phyloP scores from a whole-genome alignment of 2,329 filamentous ascomycete genomes.

The Trichoderma oligosporum region DNA sequence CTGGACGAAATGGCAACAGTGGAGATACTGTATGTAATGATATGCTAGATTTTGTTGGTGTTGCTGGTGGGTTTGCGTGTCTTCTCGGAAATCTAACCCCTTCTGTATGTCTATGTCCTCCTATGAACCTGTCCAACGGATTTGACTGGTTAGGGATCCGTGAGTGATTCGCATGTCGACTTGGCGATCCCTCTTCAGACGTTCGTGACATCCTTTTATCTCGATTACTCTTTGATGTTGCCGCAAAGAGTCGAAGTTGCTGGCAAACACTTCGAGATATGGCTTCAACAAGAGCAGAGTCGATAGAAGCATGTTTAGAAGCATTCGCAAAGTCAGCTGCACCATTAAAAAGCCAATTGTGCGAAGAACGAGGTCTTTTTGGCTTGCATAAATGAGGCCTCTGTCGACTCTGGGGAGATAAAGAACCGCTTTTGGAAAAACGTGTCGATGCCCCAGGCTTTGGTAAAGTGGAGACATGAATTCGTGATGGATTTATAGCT shows the following conservation, averaged over 20 bases:
- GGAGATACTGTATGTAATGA: constrained; percentile 51
- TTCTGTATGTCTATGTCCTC: constrained; percentile 31
- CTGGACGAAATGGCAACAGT: constrained; percentile 49
- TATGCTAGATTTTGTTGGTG: constrained; percentile 37
- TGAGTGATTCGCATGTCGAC: not conserved
- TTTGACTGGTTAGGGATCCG: constrained; percentile 42
- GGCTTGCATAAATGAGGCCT: not conserved
- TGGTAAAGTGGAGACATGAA: not conserved
- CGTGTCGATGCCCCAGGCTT: not conserved
- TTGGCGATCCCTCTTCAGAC: constrained; percentile 1
- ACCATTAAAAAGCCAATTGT: constrained; percentile 21
- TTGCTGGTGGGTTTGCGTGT: constrained; percentile 38
- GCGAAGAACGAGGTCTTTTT: constrained; percentile 3
- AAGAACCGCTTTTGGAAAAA: not conserved
- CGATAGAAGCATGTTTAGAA: constrained; percentile 33
- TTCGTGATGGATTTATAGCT: not conserved
- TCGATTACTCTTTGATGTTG: constrained; percentile 23
- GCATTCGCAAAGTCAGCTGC: constrained; percentile 19
- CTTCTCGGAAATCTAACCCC: constrained; percentile 38
- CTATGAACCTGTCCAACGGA: constrained; percentile 37
- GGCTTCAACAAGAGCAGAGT: constrained; percentile 42
- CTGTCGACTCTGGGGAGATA: not conserved
- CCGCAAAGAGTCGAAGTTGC: constrained; percentile 41
- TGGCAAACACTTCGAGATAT: constrained; percentile 45
- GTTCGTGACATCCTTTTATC: not conserved